phyloP scores from a whole-genome alignment of 768 basidiomycete genomes.

The Tricholomella constricta region DNA sequence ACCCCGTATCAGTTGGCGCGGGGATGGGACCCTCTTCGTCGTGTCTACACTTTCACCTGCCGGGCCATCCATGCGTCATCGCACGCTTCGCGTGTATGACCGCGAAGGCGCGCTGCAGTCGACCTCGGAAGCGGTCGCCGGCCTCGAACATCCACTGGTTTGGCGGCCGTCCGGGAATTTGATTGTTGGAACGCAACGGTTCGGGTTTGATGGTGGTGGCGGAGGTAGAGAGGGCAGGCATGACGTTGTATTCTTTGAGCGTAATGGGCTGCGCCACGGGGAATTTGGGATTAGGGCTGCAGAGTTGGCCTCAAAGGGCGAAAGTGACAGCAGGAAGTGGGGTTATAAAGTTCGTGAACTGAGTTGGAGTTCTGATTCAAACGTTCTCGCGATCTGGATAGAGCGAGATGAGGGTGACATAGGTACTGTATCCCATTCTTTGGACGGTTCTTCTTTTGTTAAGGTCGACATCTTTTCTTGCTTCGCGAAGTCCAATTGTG shows the following conservation, averaged over 20 bases:
- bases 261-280: conserved; percentile 91
- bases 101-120: conserved; percentile 74
- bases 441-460: background rate
- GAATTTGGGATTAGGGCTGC: conserved; percentile 68
- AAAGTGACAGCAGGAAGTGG: conserved; percentile 47
- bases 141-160: conserved; percentile 74
- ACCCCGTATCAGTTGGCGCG: conserved; percentile 89
- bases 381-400: conserved; percentile 83
- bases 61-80: conserved; percentile 39
- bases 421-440: conserved; percentile 46
- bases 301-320: conserved; percentile 35
- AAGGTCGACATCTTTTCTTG: conserved; percentile 6
- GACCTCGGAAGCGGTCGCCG: conserved; percentile 82
- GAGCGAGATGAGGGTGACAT: conserved; percentile 67
- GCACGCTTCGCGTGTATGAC: conserved; percentile 74
- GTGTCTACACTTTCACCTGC: conserved; percentile 70
- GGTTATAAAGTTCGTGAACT: conserved; percentile 77
- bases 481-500: conserved; percentile 78
- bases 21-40: conserved; percentile 87
- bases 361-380: conserved; percentile 88
- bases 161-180: conserved; percentile 93
- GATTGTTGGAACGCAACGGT: conserved; percentile 80
- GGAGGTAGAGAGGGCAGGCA: conserved; percentile 68
- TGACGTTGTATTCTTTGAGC: conserved; percentile 92
- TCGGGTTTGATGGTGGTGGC: conserved; percentile 74